Evolutionary conservation across 1,284 basidiomycete species (phyloP), one percentile per base, ranked within the genome.

Genomic region (Apiotrichum sp.): DNA sequence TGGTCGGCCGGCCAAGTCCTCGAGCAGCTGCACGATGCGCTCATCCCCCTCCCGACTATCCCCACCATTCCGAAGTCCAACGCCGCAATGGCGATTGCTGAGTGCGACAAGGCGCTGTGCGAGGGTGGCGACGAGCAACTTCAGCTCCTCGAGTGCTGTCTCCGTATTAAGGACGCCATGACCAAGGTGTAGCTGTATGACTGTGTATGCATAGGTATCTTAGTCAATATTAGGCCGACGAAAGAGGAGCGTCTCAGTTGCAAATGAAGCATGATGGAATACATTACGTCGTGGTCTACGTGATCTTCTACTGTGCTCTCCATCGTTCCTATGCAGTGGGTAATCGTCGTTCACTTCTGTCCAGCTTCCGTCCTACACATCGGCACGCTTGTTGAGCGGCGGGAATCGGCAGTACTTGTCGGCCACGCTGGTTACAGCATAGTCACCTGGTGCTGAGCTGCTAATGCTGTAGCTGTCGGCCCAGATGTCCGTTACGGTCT

Each of bases 51-150:
- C 71, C 87, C 88, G 1, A 84, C 86, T 0, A 77, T 98, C 56
- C 83, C 84, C 39, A 85, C 89, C 11, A 82, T 84, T 42, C 86
- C 89, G 62, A 98, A 98, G 74, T 83, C 90, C 1, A 79, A 79
- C 34, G 88, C 88, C 61, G 89, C 89, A 1, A 77, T 98, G 16
- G 84, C 85, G 7, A 87, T 98, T 61, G 95, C 93, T 3, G 91
- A 95, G 72, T 91, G 91, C 40, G 96, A 99, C 79, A 98, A 98
- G 75, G 90, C 89, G 0, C 78, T 99, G n/a, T 91, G 88, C 62
- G 95, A 98, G 66, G 96, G 96, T 1, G 93, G 90, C n/a, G 95
- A 98, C 67, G 96, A 99, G 75, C 93, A 97, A 74, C 78, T 99
- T 40, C 97, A 96, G 85, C 83, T 93, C 49, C 78, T 98, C 22